These are phyloP conservation scores for Cairneyella variabilis DNA, from an alignment of 495 filamentous ascomycete species.

Conservation along the genomic window DNA sequence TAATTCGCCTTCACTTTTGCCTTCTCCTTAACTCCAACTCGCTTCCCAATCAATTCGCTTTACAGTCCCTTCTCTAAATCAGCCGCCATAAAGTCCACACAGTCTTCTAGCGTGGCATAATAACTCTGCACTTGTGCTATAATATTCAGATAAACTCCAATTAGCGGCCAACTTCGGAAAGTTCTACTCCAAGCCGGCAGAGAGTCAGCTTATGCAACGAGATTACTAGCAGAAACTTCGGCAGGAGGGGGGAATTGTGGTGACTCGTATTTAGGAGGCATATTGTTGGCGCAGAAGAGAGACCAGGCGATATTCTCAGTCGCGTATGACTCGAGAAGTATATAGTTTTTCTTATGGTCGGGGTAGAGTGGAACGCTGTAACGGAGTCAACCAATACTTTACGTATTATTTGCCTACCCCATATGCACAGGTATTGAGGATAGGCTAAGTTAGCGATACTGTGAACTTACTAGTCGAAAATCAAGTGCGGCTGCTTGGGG, in stretches of 20 bases:
- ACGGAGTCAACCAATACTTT: no score
- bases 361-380: conserved; percentile 1
- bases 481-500: background rate
- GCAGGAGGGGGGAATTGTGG: conserved; percentile 5
- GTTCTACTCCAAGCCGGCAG: conserved; percentile 8
- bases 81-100: conserved; percentile 15
- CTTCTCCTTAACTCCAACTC: conserved; percentile 14
- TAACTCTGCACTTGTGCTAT: background rate
- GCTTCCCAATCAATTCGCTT: conserved; percentile 13
- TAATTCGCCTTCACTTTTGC: no score
- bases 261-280: conserved; percentile 3
- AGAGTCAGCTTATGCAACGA: conserved; percentile 7
- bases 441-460: no score
- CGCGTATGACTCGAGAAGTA: conserved; percentile 3
- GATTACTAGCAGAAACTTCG: conserved; percentile 1
- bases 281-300: conserved; percentile 8
- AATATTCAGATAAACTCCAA: conserved; percentile 9
- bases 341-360: conserved; percentile 3
- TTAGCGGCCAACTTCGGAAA: conserved; percentile 2
- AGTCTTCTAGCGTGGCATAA: conserved; percentile 3
- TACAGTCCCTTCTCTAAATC: conserved; percentile 17
- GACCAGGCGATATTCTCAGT: conserved; percentile 7
- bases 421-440: no score
- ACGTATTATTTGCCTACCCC: no score
- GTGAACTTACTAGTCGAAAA: background rate